phyloP scores from a whole-genome alignment of 495 filamentous ascomycete species.

The Penicillium desertorum region DNA sequence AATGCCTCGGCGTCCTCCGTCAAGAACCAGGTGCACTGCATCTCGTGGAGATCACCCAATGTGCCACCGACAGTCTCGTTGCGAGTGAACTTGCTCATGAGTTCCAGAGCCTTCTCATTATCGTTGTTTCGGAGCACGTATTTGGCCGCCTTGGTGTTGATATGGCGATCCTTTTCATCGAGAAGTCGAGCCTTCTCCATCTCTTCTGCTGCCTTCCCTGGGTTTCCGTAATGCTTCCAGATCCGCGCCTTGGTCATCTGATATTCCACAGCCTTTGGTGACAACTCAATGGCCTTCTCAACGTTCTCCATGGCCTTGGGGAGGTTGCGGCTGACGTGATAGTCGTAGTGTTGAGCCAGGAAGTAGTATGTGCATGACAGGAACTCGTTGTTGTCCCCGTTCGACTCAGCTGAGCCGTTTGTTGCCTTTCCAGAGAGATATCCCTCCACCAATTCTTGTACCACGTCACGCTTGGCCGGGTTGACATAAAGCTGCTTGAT shows the following conservation, averaged over 20 bases:
- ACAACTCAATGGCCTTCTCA: constrained; percentile 73
- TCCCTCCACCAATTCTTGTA: constrained; percentile 75
- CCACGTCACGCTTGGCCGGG: constrained; percentile 67
- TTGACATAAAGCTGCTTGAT: constrained; percentile 87
- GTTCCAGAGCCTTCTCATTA: constrained; percentile 77
- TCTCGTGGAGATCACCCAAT: constrained; percentile 87
- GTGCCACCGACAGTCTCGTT: constrained; percentile 87
- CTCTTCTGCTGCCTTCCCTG: constrained; percentile 72
- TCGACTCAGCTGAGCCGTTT: constrained; percentile 50
- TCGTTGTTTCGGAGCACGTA: constrained; percentile 93
- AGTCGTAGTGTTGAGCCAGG: constrained; percentile 96
- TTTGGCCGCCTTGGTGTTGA: constrained; percentile 97
- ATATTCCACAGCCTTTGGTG: constrained; percentile 81
- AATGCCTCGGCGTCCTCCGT: constrained; percentile 94
- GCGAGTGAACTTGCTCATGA: constrained; percentile 93
- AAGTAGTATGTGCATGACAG: constrained; percentile 81
- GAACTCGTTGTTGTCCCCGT: constrained; percentile 59
- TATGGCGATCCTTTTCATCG: constrained; percentile 89
- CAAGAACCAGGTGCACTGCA: constrained; percentile 98
- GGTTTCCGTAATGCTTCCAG: constrained; percentile 86
- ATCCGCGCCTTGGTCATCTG: constrained; percentile 94
- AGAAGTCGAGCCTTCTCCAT: constrained; percentile 87
- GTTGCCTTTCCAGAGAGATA: constrained; percentile 56
- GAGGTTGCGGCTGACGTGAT: constrained; percentile 80
- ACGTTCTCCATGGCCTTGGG: constrained; percentile 77